Base-by-base conservation (phyloP, 495 filamentous ascomycete genomes). In the Podospora pseudocomata region DNA sequence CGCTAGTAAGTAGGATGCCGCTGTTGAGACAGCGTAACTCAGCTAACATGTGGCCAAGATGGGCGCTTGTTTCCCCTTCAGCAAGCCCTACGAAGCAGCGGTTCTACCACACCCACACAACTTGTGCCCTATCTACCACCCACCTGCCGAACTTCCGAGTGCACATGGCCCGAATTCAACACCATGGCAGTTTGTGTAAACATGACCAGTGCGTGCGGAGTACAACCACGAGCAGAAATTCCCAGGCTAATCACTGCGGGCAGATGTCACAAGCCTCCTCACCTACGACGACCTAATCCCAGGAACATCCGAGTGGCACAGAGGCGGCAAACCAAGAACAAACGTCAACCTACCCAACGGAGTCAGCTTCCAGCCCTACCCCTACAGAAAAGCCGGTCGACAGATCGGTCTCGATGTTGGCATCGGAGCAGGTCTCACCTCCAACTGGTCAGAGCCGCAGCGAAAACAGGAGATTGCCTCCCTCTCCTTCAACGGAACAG, bases 151-250 rank as follows among this genome's bases (percentile, higher is more conserved):
- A 28, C 60, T 16, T 15, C 26, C 60, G 27, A 62, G 60, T 62
- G 60, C 60, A 34, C 30, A 6, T 34, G 60, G 60, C 60, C 60
- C 18, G 23, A 6, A 5, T 62, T 62, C 27, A 19, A 59, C n/a
- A 59, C 56, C 26, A 23, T 59, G 56, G 56, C 56, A 20, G 19
- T 59, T 23, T 59, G 56, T 20, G 56, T 59, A 6, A 59, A 59
- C 19, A 59, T 59, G 19, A 59, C 56, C 19, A 59, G 26, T 27
- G 20, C 5, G 56, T n/a, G 9, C 19, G 7, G 23, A 23, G 23
- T 23, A 23, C 6, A 59, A 2, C 13, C 13, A 19, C 56, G 3
- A 20, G 19, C 6, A 3, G 20, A 9, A 59, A 23, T 20, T 3
- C 1, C 16, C 56, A 9, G 26, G 55, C 55, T 58, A 26, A 58